These are phyloP conservation scores for Neurospora sp. DNA, from an alignment of 495 filamentous ascomycete species.

Conservation along the genomic window DNA sequence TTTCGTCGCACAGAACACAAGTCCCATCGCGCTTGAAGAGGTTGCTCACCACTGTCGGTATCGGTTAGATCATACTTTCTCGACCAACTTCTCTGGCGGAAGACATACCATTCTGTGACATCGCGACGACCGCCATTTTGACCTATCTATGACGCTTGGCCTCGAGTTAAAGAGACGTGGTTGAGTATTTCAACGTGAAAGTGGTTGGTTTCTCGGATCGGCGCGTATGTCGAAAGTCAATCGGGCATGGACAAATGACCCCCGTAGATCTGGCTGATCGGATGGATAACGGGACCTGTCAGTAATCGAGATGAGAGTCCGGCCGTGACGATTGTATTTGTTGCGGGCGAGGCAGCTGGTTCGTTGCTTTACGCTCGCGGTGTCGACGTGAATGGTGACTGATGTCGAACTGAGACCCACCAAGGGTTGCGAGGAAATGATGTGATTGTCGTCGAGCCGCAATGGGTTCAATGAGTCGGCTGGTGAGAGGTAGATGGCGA, in stretches of 20 bases:
- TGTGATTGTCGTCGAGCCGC: not conserved
- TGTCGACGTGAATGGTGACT: not conserved
- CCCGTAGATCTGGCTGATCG: slow-evolving; percentile 15
- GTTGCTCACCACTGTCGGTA: not conserved
- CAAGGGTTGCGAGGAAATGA: not conserved
- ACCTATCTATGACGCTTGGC: not conserved
- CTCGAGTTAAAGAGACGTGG: not conserved
- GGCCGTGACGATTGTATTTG: not conserved
- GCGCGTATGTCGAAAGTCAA: slow-evolving; percentile 1
- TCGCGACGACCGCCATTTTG: slow-evolving; percentile 8
- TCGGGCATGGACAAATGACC: slow-evolving; percentile 5
- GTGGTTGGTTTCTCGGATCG: slow-evolving; percentile 4
- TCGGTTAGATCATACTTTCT: not conserved
- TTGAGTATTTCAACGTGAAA: not conserved
- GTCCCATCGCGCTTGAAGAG: slow-evolving; percentile 13
- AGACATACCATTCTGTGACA: slow-evolving; percentile 3
- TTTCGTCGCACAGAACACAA: slow-evolving; percentile 14
- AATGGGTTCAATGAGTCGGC: not conserved
- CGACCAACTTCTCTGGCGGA: not conserved
- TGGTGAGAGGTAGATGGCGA: not conserved
- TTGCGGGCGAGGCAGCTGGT: not conserved
- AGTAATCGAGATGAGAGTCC: not conserved
- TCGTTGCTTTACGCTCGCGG: not conserved
- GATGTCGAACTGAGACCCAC: not conserved
- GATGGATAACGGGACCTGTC: not conserved